Evolutionary conservation across 805 yeast species (phyloP), one percentile per base, ranked within the genome.

Genomic region (Tetrapisispora iriomotensis): DNA sequence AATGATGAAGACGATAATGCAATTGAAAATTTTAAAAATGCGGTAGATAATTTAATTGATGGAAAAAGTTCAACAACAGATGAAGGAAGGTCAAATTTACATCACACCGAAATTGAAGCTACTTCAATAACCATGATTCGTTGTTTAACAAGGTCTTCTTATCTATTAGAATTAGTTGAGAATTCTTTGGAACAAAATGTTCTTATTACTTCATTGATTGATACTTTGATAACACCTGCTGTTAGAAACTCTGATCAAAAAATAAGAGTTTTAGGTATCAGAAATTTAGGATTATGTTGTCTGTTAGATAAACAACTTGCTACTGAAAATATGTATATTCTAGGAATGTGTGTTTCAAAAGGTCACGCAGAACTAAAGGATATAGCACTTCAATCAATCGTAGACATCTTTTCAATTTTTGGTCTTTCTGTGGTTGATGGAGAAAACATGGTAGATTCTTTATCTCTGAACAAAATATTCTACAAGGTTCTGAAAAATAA

Each of bases 281-380:
- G 69, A 40, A 82, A 94, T 45, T 68, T 90, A 20, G 95, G 95
- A 0, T 66, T 90, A 20, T 82, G 86, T 47, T 77, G 94, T 45
- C 61, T 88, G 8, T 58, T 86, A 26, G 94, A 86, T 53, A 61
- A 68, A 27, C 69, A 71, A 14, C 62, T 80, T 30, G 92, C 95
- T 0, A 65, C 71, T 8, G 74, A 77, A 24, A 79, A 82, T 40
- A 56, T 80, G 40, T 74, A 73, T 42, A 65, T 81, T 28, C 74
- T 83, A 44, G 85, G 84, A 23, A 72, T 80, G 51, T 79, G 83
- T 53, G 77, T 75, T 29, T 71, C 85, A 0, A 71, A 75, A 45
- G 84, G 81, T 29, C 75, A 78, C 41, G 82, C 78, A 25, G 68
- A 73, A 3, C 62, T 83, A 36, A 75, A 79, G 46, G 65, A 72